phyloP scores from a whole-genome alignment of 2,329 filamentous ascomycete species.

The Botrytis cinerea region DNA sequence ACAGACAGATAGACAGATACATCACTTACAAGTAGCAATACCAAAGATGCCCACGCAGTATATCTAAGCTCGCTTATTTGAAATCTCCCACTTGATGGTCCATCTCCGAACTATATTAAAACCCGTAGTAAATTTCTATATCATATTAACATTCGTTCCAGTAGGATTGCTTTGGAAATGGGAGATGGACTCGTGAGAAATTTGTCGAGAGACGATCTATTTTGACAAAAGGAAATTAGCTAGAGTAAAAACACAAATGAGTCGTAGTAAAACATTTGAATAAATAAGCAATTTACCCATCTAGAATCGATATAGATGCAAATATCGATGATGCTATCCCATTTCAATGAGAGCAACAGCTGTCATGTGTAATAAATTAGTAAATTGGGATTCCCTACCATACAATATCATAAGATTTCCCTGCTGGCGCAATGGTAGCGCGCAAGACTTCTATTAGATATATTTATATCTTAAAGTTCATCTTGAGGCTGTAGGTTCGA shows the following conservation, averaged over 20 bases:
- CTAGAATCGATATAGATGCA: background rate
- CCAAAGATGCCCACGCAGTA: background rate
- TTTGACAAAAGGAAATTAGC: background rate
- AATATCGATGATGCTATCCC: background rate
- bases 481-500: constrained; percentile 19
- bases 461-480: background rate
- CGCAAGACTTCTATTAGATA: constrained; percentile 16
- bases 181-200: background rate
- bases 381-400: accelerated
- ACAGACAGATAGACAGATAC: background rate
- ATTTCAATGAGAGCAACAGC: background rate
- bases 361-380: accelerated
- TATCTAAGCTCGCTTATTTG: background rate
- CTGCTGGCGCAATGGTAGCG: constrained; percentile 22
- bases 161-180: background rate
- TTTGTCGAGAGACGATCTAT: background rate
- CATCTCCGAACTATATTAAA: no score
- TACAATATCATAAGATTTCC: constrained; percentile 7
- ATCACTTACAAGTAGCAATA: background rate
- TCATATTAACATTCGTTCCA: background rate
- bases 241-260: background rate
- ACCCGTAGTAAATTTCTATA: background rate
- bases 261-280: background rate
- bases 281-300: background rate
- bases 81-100: no score